Evolutionary conservation across 768 basidiomycete species (phyloP).

Genomic region (Naganishia randhawae): DNA sequence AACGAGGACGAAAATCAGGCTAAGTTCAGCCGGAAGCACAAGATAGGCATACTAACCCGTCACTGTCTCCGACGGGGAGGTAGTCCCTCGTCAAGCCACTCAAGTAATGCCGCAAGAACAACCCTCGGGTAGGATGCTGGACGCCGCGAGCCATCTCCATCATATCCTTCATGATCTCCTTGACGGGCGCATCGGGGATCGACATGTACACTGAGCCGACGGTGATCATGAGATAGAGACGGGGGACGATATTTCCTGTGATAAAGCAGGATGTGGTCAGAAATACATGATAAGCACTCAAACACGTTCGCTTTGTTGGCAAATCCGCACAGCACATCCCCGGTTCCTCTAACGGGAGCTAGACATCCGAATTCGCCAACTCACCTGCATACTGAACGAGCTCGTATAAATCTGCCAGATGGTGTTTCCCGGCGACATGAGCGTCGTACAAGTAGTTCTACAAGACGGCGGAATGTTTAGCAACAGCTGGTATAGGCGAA

Average conservation of each 20-base stretch:
- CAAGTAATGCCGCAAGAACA: conserved; percentile 93
- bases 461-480: neutral
- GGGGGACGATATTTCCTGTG: conserved; percentile 68
- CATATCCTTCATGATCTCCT: conserved; percentile 99
- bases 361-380: neutral
- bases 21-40: neutral
- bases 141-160: conserved; percentile 99
- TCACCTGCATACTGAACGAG: conserved; percentile 81
- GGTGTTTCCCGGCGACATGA: conserved; percentile 83
- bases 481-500: neutral
- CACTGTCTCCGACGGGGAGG: conserved; percentile 77
- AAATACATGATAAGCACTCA: neutral
- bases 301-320: neutral
- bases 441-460: conserved; percentile 96
- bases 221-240: conserved; percentile 88
- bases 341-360: neutral
- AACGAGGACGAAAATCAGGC: neutral
- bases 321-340: neutral
- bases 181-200: conserved; percentile 90
- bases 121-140: conserved; percentile 89
- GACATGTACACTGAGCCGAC: conserved; percentile 99
- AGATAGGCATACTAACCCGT: conserved; percentile 59
- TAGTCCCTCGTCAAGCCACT: conserved; percentile 95
- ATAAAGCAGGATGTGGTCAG: neutral
- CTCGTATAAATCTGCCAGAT: conserved; percentile 96